These are phyloP conservation scores for Alternaria postmessia DNA, from an alignment of 2,329 filamentous ascomycete genomes.

Conservation along the genomic window DNA sequence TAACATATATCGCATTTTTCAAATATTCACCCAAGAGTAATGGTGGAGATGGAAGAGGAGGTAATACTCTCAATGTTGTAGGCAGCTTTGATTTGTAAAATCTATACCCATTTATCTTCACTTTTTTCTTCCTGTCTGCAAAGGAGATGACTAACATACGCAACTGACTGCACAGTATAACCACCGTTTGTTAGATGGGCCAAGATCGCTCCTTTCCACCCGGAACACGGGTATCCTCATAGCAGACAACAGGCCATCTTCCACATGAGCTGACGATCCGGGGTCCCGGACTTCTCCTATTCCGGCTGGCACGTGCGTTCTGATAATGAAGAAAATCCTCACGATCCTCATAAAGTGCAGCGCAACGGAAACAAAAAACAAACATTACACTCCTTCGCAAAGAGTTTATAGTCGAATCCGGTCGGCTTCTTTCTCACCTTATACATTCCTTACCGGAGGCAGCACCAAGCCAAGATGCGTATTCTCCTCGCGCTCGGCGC, in stretches of 20 bases:
- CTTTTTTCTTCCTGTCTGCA: background rate
- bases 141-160: background rate
- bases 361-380: background rate
- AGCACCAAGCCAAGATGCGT: slow-evolving; percentile 15
- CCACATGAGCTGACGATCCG: slow-evolving; percentile 9
- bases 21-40: background rate
- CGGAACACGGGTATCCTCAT: background rate
- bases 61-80: background rate
- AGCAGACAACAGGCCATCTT: slow-evolving; percentile 4
- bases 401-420: background rate
- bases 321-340: slow-evolving; percentile 3
- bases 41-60: background rate
- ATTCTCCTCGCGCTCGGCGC: slow-evolving; percentile 31
- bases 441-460: background rate
- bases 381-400: background rate
- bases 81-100: background rate
- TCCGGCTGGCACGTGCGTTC: slow-evolving; percentile 16
- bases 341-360: background rate
- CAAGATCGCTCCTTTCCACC: background rate
- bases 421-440: background rate
- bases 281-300: slow-evolving; percentile 11
- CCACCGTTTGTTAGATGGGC: background rate
- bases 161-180: background rate
- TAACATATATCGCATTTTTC: background rate
- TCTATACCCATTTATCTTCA: slow-evolving; percentile 4